These are phyloP conservation scores for Hypomyces rosellus DNA, from an alignment of 2,329 filamentous ascomycete species.

Conservation along the genomic window DNA sequence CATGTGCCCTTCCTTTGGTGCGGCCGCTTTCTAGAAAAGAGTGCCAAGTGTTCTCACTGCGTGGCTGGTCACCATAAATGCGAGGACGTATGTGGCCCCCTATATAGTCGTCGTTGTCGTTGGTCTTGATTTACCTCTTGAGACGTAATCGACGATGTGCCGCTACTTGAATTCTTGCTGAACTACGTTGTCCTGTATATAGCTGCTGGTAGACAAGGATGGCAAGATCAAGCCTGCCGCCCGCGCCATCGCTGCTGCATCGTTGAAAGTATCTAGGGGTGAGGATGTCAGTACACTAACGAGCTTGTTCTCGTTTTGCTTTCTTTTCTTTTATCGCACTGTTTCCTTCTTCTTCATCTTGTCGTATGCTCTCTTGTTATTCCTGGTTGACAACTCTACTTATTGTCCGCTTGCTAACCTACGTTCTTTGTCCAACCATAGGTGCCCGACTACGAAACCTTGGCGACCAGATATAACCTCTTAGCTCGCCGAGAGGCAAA, in stretches of 20 bases:
- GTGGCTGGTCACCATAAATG: constrained; percentile 12
- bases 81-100: constrained; percentile 12
- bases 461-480: constrained; percentile 11
- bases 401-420: background rate
- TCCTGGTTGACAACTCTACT: background rate
- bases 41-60: constrained; percentile 13
- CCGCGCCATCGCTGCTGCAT: constrained; percentile 12
- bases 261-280: constrained; percentile 11
- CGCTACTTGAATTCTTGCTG: constrained; percentile 5
- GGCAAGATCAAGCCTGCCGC: constrained; percentile 13
- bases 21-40: constrained; percentile 8
- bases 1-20: background rate
- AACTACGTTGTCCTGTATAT: constrained; percentile 9
- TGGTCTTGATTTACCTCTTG: background rate
- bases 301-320: background rate
- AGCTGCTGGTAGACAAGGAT: constrained; percentile 14
- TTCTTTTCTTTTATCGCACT: background rate
- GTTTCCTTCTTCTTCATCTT: background rate
- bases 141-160: no score
- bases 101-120: background rate
- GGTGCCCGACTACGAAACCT: constrained; percentile 10
- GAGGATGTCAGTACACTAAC: constrained; percentile 10
- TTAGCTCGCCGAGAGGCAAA: constrained; percentile 10
- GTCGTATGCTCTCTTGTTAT: background rate
- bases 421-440: background rate